Conservation (phyloP, 495 filamentous ascomycete genomes). For the Aspergillus hancockii region DNA sequence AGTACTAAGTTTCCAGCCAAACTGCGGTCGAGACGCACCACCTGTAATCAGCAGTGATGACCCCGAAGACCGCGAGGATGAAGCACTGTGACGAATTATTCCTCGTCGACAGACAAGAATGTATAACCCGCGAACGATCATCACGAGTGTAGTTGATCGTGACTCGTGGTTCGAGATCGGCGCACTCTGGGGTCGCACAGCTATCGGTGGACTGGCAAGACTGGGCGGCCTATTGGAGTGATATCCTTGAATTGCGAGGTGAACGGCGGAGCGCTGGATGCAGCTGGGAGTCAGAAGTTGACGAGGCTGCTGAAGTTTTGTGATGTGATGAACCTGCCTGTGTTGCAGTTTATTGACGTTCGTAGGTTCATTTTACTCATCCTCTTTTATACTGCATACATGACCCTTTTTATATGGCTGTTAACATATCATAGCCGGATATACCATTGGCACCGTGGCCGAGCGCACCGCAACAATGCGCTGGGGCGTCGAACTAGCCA, state of each 20-base stretch:
- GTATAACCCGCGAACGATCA: constrained; percentile 60
- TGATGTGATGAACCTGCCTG: constrained; percentile 63
- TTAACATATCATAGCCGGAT: constrained; percentile 45
- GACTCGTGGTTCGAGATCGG: constrained; percentile 65
- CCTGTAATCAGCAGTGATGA: constrained; percentile 49
- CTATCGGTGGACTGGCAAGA: constrained; percentile 59
- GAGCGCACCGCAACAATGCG: constrained; percentile 64
- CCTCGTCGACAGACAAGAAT: constrained; percentile 58
- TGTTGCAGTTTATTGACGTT: constrained; percentile 64
- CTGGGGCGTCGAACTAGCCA: constrained; percentile 59
- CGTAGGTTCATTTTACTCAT: constrained; percentile 32
- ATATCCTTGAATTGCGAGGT: constrained; percentile 60
- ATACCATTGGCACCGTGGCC: constrained; percentile 62
- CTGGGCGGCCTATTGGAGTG: constrained; percentile 58
- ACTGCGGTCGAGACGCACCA: constrained; percentile 54
- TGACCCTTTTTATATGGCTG: neutral
- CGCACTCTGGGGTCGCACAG: constrained; percentile 59
- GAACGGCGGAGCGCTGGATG: constrained; percentile 61
- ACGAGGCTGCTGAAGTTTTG: constrained; percentile 59
- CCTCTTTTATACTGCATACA: neutral
- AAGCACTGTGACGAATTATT: constrained; percentile 55
- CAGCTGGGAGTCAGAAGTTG: constrained; percentile 59
- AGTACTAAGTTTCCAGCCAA: constrained; percentile 57
- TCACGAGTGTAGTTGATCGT: constrained; percentile 54
- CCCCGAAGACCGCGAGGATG: constrained; percentile 44